Evolutionary conservation across 2,329 filamentous ascomycete species (phyloP).

Genomic region (Neurospora sp.): DNA sequence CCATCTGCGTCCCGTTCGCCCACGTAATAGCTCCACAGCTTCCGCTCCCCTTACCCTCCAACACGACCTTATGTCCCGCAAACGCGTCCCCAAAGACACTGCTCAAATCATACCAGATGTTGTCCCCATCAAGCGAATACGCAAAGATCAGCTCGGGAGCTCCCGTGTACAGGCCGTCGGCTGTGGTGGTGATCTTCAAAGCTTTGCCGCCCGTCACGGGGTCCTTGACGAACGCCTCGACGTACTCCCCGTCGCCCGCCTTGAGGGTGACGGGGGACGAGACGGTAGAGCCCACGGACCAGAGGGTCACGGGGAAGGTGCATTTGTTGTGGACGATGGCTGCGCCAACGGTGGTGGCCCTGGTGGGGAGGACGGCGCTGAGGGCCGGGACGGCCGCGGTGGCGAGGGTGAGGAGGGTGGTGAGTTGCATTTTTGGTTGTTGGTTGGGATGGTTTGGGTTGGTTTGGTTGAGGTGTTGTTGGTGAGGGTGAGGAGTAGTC

Average conservation of each 20-base stretch:
- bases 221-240: slow-evolving; percentile 26
- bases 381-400: slow-evolving; percentile 7
- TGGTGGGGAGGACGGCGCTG: background rate
- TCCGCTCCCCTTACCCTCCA: slow-evolving; percentile 18
- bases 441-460: background rate
- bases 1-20: slow-evolving; percentile 25
- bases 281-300: slow-evolving; percentile 28
- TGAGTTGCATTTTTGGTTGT: slow-evolving; percentile 14
- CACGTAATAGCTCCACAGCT: slow-evolving; percentile 28
- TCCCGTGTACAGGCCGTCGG: slow-evolving; percentile 29
- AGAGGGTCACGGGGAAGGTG: slow-evolving; percentile 25
- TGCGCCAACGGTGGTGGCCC: slow-evolving; percentile 21
- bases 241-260: slow-evolving; percentile 15
- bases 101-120: slow-evolving; percentile 31
- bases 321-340: slow-evolving; percentile 30
- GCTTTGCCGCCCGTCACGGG: slow-evolving; percentile 28
- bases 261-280: slow-evolving; percentile 19
- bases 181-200: slow-evolving; percentile 27
- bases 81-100: slow-evolving; percentile 32
- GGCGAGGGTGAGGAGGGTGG: slow-evolving; percentile 17
- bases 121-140: slow-evolving; percentile 26
- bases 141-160: slow-evolving; percentile 31
- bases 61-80: slow-evolving; percentile 23
- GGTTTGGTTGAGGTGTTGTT: background rate
- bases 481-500: background rate